Evolutionary conservation across 257 asterid species (phyloP).

Genomic region (Nicotiana tabacum): DNA sequence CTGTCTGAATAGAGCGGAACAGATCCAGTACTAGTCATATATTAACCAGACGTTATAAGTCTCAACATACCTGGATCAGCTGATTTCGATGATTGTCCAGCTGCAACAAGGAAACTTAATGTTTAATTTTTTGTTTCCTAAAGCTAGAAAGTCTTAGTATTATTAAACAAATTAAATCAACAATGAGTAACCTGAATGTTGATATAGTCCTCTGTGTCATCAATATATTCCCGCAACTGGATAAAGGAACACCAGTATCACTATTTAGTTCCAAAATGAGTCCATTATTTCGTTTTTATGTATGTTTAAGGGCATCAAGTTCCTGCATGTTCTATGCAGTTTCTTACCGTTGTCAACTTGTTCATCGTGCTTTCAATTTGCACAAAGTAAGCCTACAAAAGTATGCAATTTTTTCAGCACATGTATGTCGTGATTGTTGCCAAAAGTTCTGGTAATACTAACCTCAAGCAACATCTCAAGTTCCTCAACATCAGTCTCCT

Average conservation of each 20-base stretch:
- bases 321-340: background rate
- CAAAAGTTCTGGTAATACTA: background rate
- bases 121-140: background rate
- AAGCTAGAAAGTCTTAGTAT: background rate
- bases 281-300: background rate
- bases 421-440: background rate
- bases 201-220: conserved; percentile 93
- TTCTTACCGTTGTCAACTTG: conserved; percentile 63
- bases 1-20: background rate
- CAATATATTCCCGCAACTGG: conserved; percentile 84
- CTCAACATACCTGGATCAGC: conserved; percentile 72
- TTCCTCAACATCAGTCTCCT: conserved; percentile 77
- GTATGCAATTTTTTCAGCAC: background rate
- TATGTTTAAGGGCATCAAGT: background rate
- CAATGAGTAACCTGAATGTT: conserved; percentile 70
- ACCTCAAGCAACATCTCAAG: conserved; percentile 98
- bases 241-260: background rate
- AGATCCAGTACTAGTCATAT: background rate
- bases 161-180: conserved; percentile 7
- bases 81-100: conserved; percentile 93
- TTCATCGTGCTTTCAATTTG: conserved; percentile 91
- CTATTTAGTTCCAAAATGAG: background rate
- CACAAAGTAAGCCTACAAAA: conserved; percentile 78
- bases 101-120: conserved; percentile 37
- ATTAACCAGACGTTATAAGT: background rate